Percentiles rank a stretch among this genome's conserved stretches.
Evolutionary conservation across 2,329 filamentous ascomycete species (phyloP).

Genomic region (Fusarium sp.): DNA sequence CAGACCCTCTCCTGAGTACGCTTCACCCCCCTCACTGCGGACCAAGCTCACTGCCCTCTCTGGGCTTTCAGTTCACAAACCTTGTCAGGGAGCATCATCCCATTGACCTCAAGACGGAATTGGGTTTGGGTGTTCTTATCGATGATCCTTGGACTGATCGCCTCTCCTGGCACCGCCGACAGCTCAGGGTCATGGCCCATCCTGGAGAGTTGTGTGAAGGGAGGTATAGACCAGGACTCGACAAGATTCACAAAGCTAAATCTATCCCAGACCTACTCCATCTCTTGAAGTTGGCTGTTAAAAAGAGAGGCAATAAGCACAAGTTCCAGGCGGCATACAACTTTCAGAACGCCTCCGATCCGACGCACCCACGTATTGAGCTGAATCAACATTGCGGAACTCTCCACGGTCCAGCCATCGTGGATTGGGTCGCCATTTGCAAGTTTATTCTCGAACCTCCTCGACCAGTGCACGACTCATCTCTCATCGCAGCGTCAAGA

Average conservation of each 20-base stretch:
- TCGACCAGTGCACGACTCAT: neutral
- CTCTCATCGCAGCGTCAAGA: neutral
- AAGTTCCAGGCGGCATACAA: conserved; percentile 22
- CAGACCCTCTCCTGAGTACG: conserved; percentile 23
- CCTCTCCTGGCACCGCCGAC: conserved; percentile 21
- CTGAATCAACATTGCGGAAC: conserved; percentile 37
- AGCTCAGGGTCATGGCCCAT: conserved; percentile 16
- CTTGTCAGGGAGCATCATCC: neutral
- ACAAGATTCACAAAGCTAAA: neutral
- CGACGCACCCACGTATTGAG: neutral
- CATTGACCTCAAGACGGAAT: conserved; percentile 12
- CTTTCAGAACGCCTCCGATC: neutral
- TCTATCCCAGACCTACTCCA: conserved; percentile 1
- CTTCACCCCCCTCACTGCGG: conserved; percentile 34
- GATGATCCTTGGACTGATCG: conserved; percentile 35
- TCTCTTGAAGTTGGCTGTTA: conserved; percentile 12
- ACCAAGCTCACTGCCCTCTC: conserved; percentile 21
- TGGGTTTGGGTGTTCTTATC: conserved; percentile 5
- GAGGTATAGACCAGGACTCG: neutral
- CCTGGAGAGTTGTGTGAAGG: conserved; percentile 16
- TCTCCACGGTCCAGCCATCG: conserved; percentile 18
- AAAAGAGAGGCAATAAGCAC: neutral
- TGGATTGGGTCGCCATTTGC: conserved; percentile 27
- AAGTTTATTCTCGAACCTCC: neutral
- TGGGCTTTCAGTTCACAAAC: conserved; percentile 35